Conservation (phyloP, 1,284 basidiomycete genomes). For the Sporisorium sorghi region DNA sequence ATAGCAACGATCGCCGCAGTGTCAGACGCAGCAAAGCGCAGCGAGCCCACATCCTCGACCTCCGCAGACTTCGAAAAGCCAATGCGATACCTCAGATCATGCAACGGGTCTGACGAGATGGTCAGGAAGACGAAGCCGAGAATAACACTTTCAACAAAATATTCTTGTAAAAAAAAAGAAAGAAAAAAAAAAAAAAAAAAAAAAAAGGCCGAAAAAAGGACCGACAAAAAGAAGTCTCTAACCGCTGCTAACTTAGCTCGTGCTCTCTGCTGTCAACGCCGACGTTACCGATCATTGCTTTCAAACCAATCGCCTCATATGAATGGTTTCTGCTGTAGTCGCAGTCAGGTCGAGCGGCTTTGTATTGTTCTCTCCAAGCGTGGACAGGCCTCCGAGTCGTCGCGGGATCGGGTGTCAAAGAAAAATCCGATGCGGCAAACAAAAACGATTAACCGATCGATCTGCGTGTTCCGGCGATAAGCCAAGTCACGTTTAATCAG, state of each 20-base stretch:
- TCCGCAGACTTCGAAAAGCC: too few relatives aligned
- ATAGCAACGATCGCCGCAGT: neutral
- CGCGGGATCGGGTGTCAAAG: too few relatives aligned
- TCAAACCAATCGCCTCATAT: too few relatives aligned
- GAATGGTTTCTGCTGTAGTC: neutral
- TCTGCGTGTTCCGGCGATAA: constrained; percentile 1
- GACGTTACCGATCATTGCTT: too few relatives aligned
- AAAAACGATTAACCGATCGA: neutral
- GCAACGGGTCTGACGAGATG: neutral
- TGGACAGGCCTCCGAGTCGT: too few relatives aligned
- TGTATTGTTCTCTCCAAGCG: too few relatives aligned
- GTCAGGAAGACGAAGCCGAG: neutral
- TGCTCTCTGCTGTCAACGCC: too few relatives aligned
- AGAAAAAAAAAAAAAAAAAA: neutral
- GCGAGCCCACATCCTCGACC: neutral
- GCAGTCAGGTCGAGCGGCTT: neutral
- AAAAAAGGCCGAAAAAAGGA: constrained; percentile 7
- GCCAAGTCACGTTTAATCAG: neutral
- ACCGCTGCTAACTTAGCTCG: too few relatives aligned
- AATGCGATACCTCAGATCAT: neutral
- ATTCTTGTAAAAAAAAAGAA: neutral
- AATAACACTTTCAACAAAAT: neutral
- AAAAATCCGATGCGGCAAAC: neutral
- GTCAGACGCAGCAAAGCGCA: neutral
- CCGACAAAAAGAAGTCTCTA: neutral